Conservation (phyloP, 495 filamentous ascomycete genomes). For the Ramalina intermedia region DNA sequence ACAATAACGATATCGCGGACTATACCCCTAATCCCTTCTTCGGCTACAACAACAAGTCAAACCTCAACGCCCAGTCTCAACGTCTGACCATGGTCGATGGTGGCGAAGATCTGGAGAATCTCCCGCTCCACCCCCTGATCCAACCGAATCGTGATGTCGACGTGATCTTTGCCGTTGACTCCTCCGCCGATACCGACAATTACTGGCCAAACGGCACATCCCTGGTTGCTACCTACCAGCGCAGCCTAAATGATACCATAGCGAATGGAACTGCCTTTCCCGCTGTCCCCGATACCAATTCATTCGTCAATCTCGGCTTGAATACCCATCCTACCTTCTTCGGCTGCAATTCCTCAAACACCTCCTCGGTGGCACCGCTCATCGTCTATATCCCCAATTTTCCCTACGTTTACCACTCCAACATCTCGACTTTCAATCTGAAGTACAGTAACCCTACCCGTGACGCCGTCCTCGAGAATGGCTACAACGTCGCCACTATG, state of each 20-base stretch:
- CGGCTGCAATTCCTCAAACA: constrained; percentile 66
- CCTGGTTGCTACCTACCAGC: constrained; percentile 70
- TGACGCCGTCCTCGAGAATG: constrained; percentile 69
- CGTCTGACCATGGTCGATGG: constrained; percentile 69
- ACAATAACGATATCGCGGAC: constrained; percentile 64
- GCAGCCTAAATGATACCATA: constrained; percentile 44
- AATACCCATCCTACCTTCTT: constrained; percentile 87
- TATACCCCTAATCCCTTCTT: constrained; percentile 81
- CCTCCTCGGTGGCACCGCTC: constrained; percentile 42
- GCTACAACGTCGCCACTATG: constrained; percentile 66
- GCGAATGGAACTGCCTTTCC: constrained; percentile 78
- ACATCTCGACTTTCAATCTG: constrained; percentile 58
- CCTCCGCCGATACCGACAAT: constrained; percentile 60
- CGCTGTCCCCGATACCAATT: constrained; percentile 63
- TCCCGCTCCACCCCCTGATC: constrained; percentile 74
- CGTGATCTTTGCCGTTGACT: constrained; percentile 85
- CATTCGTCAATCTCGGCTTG: constrained; percentile 73
- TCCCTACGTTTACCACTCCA: constrained; percentile 60
- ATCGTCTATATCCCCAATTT: constrained; percentile 85
- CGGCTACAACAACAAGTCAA: constrained; percentile 47
- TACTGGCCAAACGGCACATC: constrained; percentile 82
- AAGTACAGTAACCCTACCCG: constrained; percentile 47
- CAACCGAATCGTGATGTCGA: constrained; percentile 68
- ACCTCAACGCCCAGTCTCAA: constrained; percentile 36
- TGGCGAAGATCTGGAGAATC: constrained; percentile 75